phyloP scores from a whole-genome alignment of 1,284 basidiomycete species.

The Coniophora puteana region DNA sequence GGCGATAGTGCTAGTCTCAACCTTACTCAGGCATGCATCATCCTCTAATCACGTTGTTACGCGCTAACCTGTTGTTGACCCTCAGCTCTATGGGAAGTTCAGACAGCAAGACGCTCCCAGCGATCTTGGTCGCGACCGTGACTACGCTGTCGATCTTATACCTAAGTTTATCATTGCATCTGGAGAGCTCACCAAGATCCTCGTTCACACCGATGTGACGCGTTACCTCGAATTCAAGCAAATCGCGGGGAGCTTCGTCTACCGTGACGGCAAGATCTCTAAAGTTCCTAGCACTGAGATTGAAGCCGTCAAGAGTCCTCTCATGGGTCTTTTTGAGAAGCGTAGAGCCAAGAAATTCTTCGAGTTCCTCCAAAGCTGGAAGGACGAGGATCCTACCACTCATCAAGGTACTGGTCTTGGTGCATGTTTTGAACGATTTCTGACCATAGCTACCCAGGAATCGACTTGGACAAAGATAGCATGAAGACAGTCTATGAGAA shows the following conservation, averaged over 20 bases:
- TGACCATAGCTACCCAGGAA: conserved; percentile 42
- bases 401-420: conserved; percentile 74
- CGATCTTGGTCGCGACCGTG: conserved; percentile 89
- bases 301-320: conserved; percentile 91
- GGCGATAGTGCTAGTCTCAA: conserved; percentile 97
- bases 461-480: conserved; percentile 82
- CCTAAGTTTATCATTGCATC: conserved; percentile 98
- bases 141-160: conserved; percentile 94
- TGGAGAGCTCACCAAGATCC: conserved; percentile 96
- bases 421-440: conserved; percentile 1
- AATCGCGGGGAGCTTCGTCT: conserved; percentile 98
- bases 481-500: conserved; percentile 97
- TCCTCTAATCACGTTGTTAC: conserved; percentile 10
- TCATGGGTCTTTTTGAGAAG: conserved; percentile 99
- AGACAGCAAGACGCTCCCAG: conserved; percentile 68
- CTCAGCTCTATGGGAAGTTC: conserved; percentile 95
- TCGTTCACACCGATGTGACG: conserved; percentile 98
- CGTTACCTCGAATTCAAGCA: conserved; percentile 99
- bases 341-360: conserved; percentile 98
- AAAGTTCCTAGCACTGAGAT: conserved; percentile 98
- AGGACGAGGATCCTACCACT: conserved; percentile 89
- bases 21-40: conserved; percentile 79
- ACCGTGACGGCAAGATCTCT: conserved; percentile 94
- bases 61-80: conserved; percentile 16
- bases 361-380: conserved; percentile 95